A percentile compares a stretch with the other conserved stretches of the same genome.
These are phyloP conservation scores for Xeromyces bisporus DNA, from an alignment of 495 filamentous ascomycete genomes.

Conservation along the genomic window DNA sequence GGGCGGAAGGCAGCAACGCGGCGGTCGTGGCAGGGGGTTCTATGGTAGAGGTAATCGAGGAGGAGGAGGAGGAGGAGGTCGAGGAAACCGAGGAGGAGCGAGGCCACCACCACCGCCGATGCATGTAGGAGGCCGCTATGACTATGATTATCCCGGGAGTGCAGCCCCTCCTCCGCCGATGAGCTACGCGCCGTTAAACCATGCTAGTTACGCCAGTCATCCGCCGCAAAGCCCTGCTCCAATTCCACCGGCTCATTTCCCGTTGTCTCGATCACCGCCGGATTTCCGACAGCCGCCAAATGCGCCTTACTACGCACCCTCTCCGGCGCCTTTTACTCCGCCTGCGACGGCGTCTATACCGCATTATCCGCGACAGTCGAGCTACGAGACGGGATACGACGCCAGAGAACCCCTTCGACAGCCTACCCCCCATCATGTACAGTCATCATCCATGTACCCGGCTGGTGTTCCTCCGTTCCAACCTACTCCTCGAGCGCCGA, in stretches of 20 bases:
- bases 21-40: slow-evolving; percentile 26
- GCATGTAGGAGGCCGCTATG: slow-evolving; percentile 11
- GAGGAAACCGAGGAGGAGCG: slow-evolving; percentile 28
- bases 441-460: slow-evolving; percentile 12
- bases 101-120: slow-evolving; percentile 32
- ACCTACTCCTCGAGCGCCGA: slow-evolving; percentile 22
- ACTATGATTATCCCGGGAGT: slow-evolving; percentile 9
- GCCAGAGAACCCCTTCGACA: background rate
- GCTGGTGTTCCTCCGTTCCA: slow-evolving; percentile 11
- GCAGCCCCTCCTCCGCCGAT: slow-evolving; percentile 7
- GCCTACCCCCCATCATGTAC: slow-evolving; percentile 10
- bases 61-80: background rate
- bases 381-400: slow-evolving; percentile 14
- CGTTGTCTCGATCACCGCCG: slow-evolving; percentile 9
- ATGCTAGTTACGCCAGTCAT: slow-evolving; percentile 16
- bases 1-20: slow-evolving; percentile 21
- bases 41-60: slow-evolving; percentile 20
- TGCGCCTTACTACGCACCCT: slow-evolving; percentile 7
- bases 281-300: slow-evolving; percentile 13
- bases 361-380: slow-evolving; percentile 14
- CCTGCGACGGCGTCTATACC: slow-evolving; percentile 10
- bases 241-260: slow-evolving; percentile 13
- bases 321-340: slow-evolving; percentile 15
- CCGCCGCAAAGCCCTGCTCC: slow-evolving; percentile 10
- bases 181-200: slow-evolving; percentile 16